Evolutionary conservation across 148 eudicot species (phyloP).

Genomic region (Nepenthes mirabilis): DNA sequence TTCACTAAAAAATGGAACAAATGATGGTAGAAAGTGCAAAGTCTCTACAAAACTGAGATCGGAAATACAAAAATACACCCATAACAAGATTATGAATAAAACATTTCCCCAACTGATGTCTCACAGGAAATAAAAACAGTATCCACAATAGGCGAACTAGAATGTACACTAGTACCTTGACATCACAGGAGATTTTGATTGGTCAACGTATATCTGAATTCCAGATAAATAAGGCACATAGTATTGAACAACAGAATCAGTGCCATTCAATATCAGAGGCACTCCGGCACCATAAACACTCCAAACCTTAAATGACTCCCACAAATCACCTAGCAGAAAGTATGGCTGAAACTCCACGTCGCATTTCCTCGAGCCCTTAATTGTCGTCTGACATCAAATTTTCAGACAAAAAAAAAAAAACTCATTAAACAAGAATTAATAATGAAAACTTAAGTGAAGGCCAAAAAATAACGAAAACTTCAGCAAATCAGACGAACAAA

Average conservation of each 20-base stretch:
- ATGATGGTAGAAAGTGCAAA: no score
- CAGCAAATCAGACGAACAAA: neutral
- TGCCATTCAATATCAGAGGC: slow-evolving; percentile 19
- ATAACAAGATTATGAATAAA: no score
- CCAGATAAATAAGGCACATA: slow-evolving; percentile 27
- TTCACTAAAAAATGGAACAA: no score
- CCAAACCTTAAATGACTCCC: slow-evolving; percentile 26
- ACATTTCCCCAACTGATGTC: no score
- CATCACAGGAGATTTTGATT: slow-evolving; percentile 7
- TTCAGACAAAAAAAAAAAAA: neutral
- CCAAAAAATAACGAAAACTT: neutral
- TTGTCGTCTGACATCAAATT: slow-evolving; percentile 15
- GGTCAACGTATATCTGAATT: slow-evolving; percentile 16
- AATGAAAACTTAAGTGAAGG: neutral
- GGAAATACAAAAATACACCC: neutral
- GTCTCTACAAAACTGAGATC: neutral
- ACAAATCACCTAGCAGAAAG: slow-evolving; percentile 21
- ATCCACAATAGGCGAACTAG: neutral
- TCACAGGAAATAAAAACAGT: no score
- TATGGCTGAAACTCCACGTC: slow-evolving; percentile 22
- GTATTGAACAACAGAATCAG: slow-evolving; percentile 21
- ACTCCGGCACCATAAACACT: slow-evolving; percentile 35
- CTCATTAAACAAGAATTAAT: neutral
- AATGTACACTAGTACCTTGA: slow-evolving; percentile 14
- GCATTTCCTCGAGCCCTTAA: slow-evolving; percentile 19